A percentile compares a stretch with the other conserved stretches of the same genome.
Evolutionary conservation across 192 early-diverging fungal genomes (phyloP).

Genomic region (Gonapodya prolifera): DNA sequence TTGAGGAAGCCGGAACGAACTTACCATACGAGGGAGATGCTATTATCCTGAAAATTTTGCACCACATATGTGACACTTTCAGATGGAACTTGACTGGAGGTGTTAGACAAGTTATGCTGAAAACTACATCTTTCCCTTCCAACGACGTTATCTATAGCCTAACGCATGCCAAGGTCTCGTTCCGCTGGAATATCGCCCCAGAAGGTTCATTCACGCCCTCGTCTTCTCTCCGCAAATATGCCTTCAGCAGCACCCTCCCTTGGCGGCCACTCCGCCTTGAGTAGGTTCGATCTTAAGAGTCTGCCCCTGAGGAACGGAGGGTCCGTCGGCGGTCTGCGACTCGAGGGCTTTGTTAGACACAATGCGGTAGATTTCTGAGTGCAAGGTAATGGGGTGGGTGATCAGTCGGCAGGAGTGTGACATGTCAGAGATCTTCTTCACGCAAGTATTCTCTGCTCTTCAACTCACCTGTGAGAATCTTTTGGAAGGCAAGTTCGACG

Average conservation of each 20-base stretch:
- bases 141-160: no score
- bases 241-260: slow-evolving; percentile 54
- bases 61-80: no score
- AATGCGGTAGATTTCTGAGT: slow-evolving; percentile 82
- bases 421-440: not conserved
- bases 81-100: no score
- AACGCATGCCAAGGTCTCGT: not conserved
- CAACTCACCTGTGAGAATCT: slow-evolving; percentile 82
- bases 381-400: not conserved
- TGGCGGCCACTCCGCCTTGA: slow-evolving; percentile 41
- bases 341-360: slow-evolving; percentile 94
- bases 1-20: no score
- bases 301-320: slow-evolving; percentile 53
- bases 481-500: slow-evolving; percentile 90
- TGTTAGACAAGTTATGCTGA: no score
- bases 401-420: not conserved
- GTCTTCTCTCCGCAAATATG: no score
- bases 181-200: not conserved
- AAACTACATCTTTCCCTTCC: no score
- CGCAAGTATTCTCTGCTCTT: slow-evolving; percentile 5
- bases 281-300: slow-evolving; percentile 54
- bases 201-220: not conserved
- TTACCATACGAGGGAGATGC: no score
- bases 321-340: slow-evolving; percentile 53
- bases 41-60: no score